Base-by-base conservation (phyloP, 208 protist genomes). In the Phytomonas sp. region DNA sequence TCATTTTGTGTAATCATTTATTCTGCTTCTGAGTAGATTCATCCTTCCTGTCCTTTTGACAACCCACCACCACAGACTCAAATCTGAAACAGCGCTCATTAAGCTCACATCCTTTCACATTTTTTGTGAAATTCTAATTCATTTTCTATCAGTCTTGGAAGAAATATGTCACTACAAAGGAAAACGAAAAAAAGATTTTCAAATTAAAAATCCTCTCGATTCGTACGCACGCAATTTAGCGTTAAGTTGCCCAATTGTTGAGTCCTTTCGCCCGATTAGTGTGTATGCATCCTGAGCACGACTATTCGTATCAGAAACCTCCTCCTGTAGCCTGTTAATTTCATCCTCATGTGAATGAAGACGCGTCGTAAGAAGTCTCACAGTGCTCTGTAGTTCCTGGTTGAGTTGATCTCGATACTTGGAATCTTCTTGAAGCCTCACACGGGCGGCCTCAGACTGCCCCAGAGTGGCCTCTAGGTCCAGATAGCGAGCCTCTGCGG, bases 171-270 rank as follows among this genome's bases (percentile, higher is more conserved):
- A 7, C 23, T 16, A 5, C 23, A 56, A 56, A 56, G 5, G 45
- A 56, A 56, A 26, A 6, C 19, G 26, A 26, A 6, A 11, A 56
- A 56, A 6, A 11, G 19, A 56, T 0, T 26, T 56, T 56, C 19
- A 56, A 26, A 56, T 23, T 26, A 26, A 56, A 26, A 56, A 56
- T 11, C 70, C 72, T 33, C 86, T 79, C 14, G 90, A 71, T 72
- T 95, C 90, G 62, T 92, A 93, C 0, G 85, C 90, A 19, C 87
- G 85, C 62, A 95, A 74, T 72, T 87, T 84, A 4, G 90, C 90
- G 60, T 73, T 91, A 29, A 95, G 78, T 65, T 95, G 90, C 31
- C 86, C 87, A 68, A 95, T 89, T 0, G 84, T 66, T 16, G 90
- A 87, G 60, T 95, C 90, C 72, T 93, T 91, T 12, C 83, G 68